Conservation (phyloP, 129 eudicot genomes). For the Solidago caesia region DNA sequence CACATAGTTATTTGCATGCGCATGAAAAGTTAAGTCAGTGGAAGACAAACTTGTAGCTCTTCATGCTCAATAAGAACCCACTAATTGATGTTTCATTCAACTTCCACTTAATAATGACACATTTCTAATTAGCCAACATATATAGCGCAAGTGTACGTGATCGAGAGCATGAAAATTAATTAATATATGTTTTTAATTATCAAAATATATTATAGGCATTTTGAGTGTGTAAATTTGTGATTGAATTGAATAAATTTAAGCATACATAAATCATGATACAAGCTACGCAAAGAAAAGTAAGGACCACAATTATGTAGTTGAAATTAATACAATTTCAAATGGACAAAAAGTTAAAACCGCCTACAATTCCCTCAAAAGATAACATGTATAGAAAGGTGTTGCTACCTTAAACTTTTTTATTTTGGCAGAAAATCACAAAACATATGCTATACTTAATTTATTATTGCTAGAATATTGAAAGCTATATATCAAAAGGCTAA, state of each 20-base stretch:
- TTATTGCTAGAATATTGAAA: no score
- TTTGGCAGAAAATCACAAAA: not conserved
- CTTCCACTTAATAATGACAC: constrained; percentile 16
- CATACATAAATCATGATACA: not conserved
- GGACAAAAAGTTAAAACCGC: constrained; percentile 14
- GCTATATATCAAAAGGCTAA: no score
- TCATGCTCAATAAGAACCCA: constrained; percentile 28
- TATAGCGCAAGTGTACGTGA: not conserved
- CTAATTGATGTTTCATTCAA: constrained; percentile 28
- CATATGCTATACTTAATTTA: not conserved
- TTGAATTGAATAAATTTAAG: not conserved
- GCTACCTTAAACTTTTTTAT: not conserved
- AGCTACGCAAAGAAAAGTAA: constrained; percentile 9
- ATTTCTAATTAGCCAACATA: constrained; percentile 12
- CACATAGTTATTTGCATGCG: constrained; percentile 34
- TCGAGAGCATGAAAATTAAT: no score
- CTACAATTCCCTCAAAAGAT: not conserved
- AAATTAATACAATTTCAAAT: not conserved
- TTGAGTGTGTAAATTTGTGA: not conserved
- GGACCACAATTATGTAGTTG: not conserved
- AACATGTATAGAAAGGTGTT: no score
- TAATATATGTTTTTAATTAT: no score
- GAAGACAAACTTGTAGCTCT: constrained; percentile 33
- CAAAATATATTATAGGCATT: not conserved
- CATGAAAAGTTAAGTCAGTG: constrained; percentile 29